Percentiles rank a stretch among this genome's conserved stretches.
Evolutionary conservation across 345 rosid genomes (phyloP).

Genomic region (Microcos paniculata): DNA sequence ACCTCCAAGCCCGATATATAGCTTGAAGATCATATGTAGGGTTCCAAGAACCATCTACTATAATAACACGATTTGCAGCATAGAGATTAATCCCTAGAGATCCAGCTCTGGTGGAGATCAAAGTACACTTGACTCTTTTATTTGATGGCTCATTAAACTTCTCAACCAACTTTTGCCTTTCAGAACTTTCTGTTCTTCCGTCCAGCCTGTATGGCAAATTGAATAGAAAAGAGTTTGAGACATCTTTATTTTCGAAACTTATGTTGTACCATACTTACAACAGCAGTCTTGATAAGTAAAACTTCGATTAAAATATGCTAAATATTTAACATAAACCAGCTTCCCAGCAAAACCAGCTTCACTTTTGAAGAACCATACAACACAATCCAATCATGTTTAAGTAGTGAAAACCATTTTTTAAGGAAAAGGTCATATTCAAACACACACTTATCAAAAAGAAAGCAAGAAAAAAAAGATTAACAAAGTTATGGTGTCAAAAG

Average conservation of each 20-base stretch:
- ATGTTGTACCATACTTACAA: neutral
- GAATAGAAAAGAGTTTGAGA: conserved; percentile 9
- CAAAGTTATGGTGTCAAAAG: neutral
- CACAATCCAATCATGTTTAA: neutral
- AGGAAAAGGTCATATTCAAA: neutral
- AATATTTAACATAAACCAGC: neutral
- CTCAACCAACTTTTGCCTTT: conserved; percentile 94
- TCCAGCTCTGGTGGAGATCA: conserved; percentile 97
- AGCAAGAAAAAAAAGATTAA: neutral
- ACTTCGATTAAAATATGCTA: neutral
- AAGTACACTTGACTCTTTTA: conserved; percentile 85
- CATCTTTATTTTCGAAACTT: neutral
- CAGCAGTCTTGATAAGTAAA: neutral
- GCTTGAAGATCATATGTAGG: conserved; percentile 99
- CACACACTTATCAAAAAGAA: neutral
- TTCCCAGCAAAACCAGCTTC: conserved; percentile 6
- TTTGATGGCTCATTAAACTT: conserved; percentile 85
- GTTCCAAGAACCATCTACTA: conserved; percentile 99
- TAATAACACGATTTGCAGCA: conserved; percentile 97
- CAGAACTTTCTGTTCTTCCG: conserved; percentile 97
- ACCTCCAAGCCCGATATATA: conserved; percentile 99
- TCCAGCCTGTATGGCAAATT: conserved; percentile 60
- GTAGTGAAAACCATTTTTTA: neutral
- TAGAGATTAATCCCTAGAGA: conserved; percentile 97
- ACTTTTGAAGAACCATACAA: neutral